These are phyloP conservation scores for Aspergillus bridgeri DNA, from an alignment of 495 filamentous ascomycete species.

Conservation along the genomic window DNA sequence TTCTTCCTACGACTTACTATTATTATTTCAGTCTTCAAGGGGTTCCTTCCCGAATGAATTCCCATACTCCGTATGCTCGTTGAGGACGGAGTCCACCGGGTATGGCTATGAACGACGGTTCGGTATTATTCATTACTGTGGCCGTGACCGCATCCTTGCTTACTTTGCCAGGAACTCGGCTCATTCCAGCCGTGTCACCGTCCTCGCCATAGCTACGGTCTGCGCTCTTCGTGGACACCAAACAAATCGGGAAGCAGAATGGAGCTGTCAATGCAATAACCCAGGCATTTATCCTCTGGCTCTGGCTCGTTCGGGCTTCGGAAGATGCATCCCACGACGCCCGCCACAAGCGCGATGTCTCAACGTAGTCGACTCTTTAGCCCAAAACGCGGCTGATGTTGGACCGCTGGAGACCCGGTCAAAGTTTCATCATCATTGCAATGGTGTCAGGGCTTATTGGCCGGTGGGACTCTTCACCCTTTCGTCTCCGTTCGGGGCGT, in stretches of 20 bases:
- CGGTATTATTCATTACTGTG: neutral
- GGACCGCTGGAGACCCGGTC: neutral
- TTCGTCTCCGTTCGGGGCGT: too few relatives aligned
- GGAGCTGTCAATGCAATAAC: neutral
- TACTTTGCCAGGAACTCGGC: conserved; percentile 2
- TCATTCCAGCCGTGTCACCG: neutral
- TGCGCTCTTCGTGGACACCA: too few relatives aligned
- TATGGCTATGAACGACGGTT: too few relatives aligned
- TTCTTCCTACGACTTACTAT: neutral
- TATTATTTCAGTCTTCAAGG: too few relatives aligned
- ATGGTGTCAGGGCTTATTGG: neutral
- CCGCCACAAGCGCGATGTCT: conserved; percentile 8
- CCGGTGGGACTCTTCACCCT: neutral
- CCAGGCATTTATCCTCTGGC: too few relatives aligned
- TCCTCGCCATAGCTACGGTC: neutral
- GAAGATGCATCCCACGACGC: conserved; percentile 1
- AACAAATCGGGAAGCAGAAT: neutral
- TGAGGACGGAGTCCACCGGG: too few relatives aligned
- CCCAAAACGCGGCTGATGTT: neutral
- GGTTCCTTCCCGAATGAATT: neutral
- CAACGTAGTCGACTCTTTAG: neutral
- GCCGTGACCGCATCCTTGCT: neutral
- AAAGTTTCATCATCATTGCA: neutral
- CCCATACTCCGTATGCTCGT: too few relatives aligned
- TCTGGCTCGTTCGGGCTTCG: conserved; percentile 2